Percentiles rank a stretch among this genome's conserved stretches.
phyloP scores from a whole-genome alignment of 169 alveolate species.

The Babesia ovata region DNA sequence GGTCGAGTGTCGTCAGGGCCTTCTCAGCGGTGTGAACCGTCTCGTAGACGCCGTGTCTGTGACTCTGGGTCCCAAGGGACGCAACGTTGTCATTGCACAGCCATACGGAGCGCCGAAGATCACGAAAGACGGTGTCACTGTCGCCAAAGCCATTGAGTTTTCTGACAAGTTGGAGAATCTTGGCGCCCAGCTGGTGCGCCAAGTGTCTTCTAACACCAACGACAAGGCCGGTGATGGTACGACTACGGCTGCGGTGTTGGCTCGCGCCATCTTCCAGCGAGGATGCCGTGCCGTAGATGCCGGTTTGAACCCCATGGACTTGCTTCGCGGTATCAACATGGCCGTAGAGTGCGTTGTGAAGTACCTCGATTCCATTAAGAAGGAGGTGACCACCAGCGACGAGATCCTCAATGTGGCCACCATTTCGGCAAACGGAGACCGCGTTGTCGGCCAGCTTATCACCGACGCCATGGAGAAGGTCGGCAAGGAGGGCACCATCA shows the following conservation, averaged over 20 bases:
- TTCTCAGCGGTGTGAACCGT: conserved; percentile 86
- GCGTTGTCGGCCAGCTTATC: conserved; percentile 92
- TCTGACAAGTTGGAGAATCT: conserved; percentile 91
- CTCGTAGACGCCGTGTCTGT: conserved; percentile 99
- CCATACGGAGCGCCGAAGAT: conserved; percentile 95
- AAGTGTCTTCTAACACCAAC: conserved; percentile 96
- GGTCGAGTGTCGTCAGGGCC: conserved; percentile 77
- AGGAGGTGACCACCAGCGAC: conserved; percentile 78
- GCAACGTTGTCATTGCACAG: conserved; percentile 96
- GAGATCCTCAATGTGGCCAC: conserved; percentile 95
- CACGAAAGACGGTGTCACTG: conserved; percentile 99
- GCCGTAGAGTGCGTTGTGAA: conserved; percentile 76
- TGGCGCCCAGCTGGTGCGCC: conserved; percentile 97
- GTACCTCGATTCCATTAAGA: conserved; percentile 74
- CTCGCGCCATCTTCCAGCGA: conserved; percentile 96
- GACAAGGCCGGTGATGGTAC: conserved; percentile 99
- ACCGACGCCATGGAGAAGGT: conserved; percentile 97
- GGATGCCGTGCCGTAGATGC: conserved; percentile 99
- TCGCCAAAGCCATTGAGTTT: conserved; percentile 97
- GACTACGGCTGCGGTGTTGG: conserved; percentile 98
- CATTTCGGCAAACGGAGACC: conserved; percentile 98
- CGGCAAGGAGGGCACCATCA: conserved; percentile 98
- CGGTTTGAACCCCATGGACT: conserved; percentile 99
- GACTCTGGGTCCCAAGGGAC: conserved; percentile 99
- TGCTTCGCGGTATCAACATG: conserved; percentile 88